Evolutionary conservation across 2,329 filamentous ascomycete genomes (phyloP).

Genomic region (Achaetomium macrosporum): DNA sequence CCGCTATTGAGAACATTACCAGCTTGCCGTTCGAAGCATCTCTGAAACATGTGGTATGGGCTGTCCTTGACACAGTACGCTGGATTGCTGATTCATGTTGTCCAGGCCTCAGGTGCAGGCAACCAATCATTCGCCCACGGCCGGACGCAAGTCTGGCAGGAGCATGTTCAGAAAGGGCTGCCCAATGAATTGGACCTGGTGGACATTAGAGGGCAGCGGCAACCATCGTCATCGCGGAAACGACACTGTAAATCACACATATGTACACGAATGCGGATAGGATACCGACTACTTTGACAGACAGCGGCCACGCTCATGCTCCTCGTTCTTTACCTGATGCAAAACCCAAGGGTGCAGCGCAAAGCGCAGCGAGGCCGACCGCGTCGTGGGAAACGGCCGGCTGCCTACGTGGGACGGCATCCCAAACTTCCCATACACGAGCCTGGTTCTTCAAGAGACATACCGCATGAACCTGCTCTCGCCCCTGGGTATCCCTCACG

Average conservation of each 20-base stretch:
- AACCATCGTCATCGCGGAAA: slow-evolving; percentile 28
- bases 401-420: slow-evolving; percentile 25
- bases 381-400: slow-evolving; percentile 32
- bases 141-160: slow-evolving; percentile 11
- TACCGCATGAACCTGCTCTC: slow-evolving; percentile 32
- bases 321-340: slow-evolving; percentile 37
- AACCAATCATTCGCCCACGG: slow-evolving; percentile 20
- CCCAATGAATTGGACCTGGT: slow-evolving; percentile 22
- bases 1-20: slow-evolving; percentile 22
- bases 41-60: slow-evolving; percentile 11
- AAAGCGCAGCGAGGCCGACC: slow-evolving; percentile 32
- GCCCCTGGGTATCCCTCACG: slow-evolving; percentile 36
- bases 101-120: slow-evolving; percentile 3
- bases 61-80: background rate
- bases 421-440: slow-evolving; percentile 33
- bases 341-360: slow-evolving; percentile 35
- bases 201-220: slow-evolving; percentile 29
- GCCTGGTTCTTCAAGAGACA: slow-evolving; percentile 31
- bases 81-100: background rate
- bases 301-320: slow-evolving; percentile 29
- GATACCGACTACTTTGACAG: slow-evolving; percentile 5
- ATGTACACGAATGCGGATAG: background rate
- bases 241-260: slow-evolving; percentile 21
- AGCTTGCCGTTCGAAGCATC: slow-evolving; percentile 22
- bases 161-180: slow-evolving; percentile 3